A percentile compares a stretch with the other conserved stretches of the same genome.
phyloP scores from a whole-genome alignment of 129 eudicot genomes.

The Deinandra increscens region DNA sequence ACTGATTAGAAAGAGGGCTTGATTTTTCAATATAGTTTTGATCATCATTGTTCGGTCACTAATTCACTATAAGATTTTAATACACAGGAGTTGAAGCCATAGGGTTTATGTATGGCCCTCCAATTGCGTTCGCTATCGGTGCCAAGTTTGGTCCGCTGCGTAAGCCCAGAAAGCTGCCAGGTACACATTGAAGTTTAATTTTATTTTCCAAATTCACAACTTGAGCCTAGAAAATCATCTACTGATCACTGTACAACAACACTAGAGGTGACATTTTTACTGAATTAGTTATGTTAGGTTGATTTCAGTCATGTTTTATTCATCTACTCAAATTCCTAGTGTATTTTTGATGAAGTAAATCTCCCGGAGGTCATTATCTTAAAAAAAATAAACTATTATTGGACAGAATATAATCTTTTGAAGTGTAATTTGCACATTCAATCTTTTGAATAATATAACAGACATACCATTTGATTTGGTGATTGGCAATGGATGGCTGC shows the following conservation, averaged over 20 bases:
- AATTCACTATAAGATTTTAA: conserved; percentile 15
- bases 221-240: too few species aligned
- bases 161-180: conserved; percentile 87
- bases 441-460: too few species aligned
- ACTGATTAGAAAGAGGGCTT: too few species aligned
- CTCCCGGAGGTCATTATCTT: not conserved
- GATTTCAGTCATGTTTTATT: not conserved
- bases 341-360: not conserved
- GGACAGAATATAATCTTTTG: not conserved
- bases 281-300: not conserved
- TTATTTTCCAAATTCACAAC: not conserved
- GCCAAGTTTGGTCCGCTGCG: conserved; percentile 95
- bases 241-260: too few species aligned
- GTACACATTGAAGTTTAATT: conserved; percentile 27
- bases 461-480: too few species aligned
- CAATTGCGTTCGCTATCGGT: conserved; percentile 94
- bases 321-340: not conserved
- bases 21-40: too few species aligned
- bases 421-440: not conserved
- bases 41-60: not conserved
- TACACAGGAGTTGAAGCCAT: conserved; percentile 91
- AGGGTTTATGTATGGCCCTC: conserved; percentile 92
- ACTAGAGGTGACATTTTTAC: too few species aligned
- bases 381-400: not conserved
- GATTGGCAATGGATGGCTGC: too few species aligned